Evolutionary conservation across 2,329 filamentous ascomycete species (phyloP).

Genomic region (Phialocephala subalpina): DNA sequence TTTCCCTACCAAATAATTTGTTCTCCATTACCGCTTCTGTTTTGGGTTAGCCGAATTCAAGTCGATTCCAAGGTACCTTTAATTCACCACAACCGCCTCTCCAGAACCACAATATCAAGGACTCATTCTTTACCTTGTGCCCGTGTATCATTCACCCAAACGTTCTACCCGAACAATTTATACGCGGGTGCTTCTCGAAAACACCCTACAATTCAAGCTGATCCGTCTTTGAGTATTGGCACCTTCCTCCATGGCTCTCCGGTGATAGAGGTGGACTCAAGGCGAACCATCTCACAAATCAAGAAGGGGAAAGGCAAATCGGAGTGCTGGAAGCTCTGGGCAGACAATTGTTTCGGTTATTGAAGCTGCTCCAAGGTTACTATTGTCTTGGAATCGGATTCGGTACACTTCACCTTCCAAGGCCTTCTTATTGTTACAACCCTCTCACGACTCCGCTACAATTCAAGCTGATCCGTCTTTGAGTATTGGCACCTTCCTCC

Average conservation of each 20-base stretch:
- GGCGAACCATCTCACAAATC: constrained; percentile 30
- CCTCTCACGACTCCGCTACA: constrained; percentile 8
- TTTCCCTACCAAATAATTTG: constrained; percentile 21
- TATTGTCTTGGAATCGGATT: constrained; percentile 6
- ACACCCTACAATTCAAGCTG: constrained; percentile 24
- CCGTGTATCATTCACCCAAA: constrained; percentile 4
- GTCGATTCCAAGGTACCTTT: constrained; percentile 19
- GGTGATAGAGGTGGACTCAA: constrained; percentile 29
- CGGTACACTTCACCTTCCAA: constrained; percentile 10
- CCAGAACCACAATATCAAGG: neutral
- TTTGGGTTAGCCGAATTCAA: constrained; percentile 22
- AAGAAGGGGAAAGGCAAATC: constrained; percentile 18
- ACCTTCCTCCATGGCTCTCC: constrained; percentile 37
- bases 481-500: constrained; percentile 27
- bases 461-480: constrained; percentile 12
- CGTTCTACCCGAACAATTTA: neutral
- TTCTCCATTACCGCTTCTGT: constrained; percentile 21
- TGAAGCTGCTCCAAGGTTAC: neutral
- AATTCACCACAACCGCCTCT: constrained; percentile 10
- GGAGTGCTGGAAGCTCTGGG: constrained; percentile 34
- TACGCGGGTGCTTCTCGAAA: constrained; percentile 16
- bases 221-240: constrained; percentile 30
- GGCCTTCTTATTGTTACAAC: constrained; percentile 11
- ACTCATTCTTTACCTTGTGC: neutral
- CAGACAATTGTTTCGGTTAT: constrained; percentile 11